phyloP scores from a whole-genome alignment of 192 early-diverging fungal genomes.

The Umbelopsis isabellina region DNA sequence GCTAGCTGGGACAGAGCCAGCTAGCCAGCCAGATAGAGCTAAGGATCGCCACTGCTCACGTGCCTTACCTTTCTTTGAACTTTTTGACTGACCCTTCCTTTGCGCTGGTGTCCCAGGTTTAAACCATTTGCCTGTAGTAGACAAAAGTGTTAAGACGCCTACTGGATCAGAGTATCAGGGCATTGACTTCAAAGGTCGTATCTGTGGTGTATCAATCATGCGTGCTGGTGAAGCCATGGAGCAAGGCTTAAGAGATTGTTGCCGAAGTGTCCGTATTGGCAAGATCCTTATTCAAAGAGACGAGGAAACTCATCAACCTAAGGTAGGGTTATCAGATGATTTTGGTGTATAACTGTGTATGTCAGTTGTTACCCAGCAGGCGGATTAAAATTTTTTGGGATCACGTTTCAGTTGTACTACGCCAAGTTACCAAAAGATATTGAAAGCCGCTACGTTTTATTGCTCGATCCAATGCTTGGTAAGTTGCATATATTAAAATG shows the following conservation, averaged over 20 bases:
- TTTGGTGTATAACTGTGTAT: background rate
- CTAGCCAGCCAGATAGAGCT: too few species aligned
- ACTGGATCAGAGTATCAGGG: slow-evolving; percentile 54
- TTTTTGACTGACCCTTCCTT: background rate
- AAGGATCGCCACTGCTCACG: background rate
- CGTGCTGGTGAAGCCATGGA: slow-evolving; percentile 95
- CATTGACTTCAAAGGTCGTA: slow-evolving; percentile 72
- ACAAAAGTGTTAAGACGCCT: slow-evolving; percentile 79
- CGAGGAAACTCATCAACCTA: slow-evolving; percentile 89
- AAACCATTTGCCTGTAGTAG: slow-evolving; percentile 86
- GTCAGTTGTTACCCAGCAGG: background rate
- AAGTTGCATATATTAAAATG: slow-evolving; percentile 20
- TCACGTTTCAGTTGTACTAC: slow-evolving; percentile 74
- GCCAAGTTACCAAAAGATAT: slow-evolving; percentile 92
- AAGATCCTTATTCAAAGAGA: slow-evolving; percentile 96
- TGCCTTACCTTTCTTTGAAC: background rate
- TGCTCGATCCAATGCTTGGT: slow-evolving; percentile 96
- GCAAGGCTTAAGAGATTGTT: slow-evolving; percentile 83
- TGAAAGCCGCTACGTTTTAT: slow-evolving; percentile 75
- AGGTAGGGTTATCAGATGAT: slow-evolving; percentile 43
- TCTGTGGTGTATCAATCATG: slow-evolving; percentile 97
- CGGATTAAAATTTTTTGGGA: too few species aligned
- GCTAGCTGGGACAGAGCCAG: too few species aligned
- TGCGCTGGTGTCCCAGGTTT: slow-evolving; percentile 55
- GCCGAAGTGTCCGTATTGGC: slow-evolving; percentile 88